These are phyloP conservation scores for Isochrysis galbana DNA, from an alignment of 78 protist genomes.

Conservation along the genomic window DNA sequence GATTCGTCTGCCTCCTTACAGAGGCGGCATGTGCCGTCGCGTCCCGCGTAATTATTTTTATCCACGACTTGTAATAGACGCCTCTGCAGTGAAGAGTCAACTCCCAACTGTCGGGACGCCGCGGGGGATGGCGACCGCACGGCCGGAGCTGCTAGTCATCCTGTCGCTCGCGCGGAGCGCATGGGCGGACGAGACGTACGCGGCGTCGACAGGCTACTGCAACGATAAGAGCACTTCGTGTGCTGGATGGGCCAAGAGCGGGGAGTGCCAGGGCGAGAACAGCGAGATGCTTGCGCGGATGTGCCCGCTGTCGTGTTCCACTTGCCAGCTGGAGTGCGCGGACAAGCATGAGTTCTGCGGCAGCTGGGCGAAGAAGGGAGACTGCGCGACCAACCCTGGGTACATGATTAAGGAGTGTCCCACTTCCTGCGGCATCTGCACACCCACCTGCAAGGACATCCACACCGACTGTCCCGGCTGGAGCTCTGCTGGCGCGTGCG, in stretches of 20 bases:
- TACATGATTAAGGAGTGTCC: not conserved
- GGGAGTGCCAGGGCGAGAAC: conserved; percentile 18
- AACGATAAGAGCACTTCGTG: not conserved
- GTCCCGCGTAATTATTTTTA: no score
- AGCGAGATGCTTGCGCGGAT: not conserved
- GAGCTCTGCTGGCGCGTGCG: not conserved
- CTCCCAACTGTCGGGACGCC: no score
- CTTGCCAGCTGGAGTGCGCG: not conserved
- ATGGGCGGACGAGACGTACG: no score
- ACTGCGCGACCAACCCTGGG: not conserved
- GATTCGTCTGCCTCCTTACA: no score
- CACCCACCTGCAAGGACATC: not conserved
- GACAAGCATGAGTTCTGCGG: not conserved
- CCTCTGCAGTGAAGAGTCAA: no score
- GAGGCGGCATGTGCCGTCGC: no score
- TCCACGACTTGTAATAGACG: no score
- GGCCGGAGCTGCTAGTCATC: no score
- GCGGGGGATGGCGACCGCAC: no score
- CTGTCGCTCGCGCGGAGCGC: no score
- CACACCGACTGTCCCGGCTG: not conserved
- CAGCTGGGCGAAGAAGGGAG: not conserved
- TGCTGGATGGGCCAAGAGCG: not conserved
- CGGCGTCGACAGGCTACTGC: not conserved
- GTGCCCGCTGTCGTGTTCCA: not conserved
- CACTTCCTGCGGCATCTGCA: not conserved